phyloP scores from a whole-genome alignment of 441 rosid species.

The Biscutella laevigata region DNA sequence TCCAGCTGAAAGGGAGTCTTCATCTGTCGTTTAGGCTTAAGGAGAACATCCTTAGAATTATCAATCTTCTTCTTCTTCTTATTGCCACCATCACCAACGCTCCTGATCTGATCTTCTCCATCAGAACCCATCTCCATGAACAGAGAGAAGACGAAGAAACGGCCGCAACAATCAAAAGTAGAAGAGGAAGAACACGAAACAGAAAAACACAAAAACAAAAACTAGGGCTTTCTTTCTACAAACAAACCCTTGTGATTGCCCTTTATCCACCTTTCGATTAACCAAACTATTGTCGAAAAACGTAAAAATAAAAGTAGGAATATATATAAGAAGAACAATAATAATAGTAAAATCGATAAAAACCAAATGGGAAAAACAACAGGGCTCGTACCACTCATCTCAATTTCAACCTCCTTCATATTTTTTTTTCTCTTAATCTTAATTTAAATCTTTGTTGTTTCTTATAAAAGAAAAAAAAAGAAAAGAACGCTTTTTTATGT shows the following conservation, averaged over 20 bases:
- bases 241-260: constrained; percentile 18
- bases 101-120: constrained; percentile 36
- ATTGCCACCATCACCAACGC: background rate
- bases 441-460: constrained; percentile 25
- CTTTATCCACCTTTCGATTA: no score
- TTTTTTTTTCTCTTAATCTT: constrained; percentile 2
- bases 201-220: constrained; percentile 8
- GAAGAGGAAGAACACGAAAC: constrained; percentile 4
- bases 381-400: constrained; percentile 28
- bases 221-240: constrained; percentile 46
- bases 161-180: constrained; percentile 19
- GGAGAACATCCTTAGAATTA: constrained; percentile 33
- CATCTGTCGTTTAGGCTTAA: constrained; percentile 94
- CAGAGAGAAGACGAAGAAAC: constrained; percentile 9
- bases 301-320: constrained; percentile 26
- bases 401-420: constrained; percentile 41
- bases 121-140: constrained; percentile 58
- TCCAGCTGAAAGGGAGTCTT: constrained; percentile 91
- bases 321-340: constrained; percentile 30
- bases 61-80: constrained; percentile 15
- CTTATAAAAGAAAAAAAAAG: constrained; percentile 5
- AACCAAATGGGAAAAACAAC: constrained; percentile 26
- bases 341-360: constrained; percentile 31
- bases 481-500: background rate
- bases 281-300: constrained; percentile 40